Conservation (phyloP, 129 eudicot species). For the Centella asiatica region DNA sequence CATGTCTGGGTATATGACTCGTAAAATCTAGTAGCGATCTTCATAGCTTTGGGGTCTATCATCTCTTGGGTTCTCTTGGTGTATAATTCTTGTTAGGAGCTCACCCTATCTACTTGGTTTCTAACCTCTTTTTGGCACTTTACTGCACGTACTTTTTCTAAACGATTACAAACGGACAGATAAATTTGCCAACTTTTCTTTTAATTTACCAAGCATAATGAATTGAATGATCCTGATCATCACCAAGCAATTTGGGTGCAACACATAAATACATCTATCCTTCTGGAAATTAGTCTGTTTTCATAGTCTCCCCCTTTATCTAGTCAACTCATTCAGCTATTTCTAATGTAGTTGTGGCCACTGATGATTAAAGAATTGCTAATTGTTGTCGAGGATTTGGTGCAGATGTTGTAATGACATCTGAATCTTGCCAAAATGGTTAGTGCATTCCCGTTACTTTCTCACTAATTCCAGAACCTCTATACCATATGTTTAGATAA, state of each 20-base stretch:
- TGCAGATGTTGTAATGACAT: constrained; percentile 92
- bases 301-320: too few species aligned
- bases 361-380: constrained; percentile 90
- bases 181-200: too few species aligned
- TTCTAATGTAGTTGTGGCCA: constrained; percentile 74
- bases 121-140: too few species aligned
- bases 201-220: too few species aligned
- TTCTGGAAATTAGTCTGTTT: not conserved
- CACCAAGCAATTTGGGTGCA: too few species aligned
- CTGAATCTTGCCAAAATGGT: constrained; percentile 91
- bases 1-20: not conserved
- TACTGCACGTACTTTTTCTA: too few species aligned
- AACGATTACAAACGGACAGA: too few species aligned
- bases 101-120: too few species aligned
- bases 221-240: too few species aligned
- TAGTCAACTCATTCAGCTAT: not conserved
- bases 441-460: not conserved
- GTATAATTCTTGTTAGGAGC: too few species aligned
- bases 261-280: too few species aligned
- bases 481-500: not conserved
- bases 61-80: too few species aligned
- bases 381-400: constrained; percentile 94
- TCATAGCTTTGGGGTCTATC: not conserved
- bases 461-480: not conserved
- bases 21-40: not conserved